phyloP scores from a whole-genome alignment of 805 yeast genomes.

The Saccharomycopsis schoenii region DNA sequence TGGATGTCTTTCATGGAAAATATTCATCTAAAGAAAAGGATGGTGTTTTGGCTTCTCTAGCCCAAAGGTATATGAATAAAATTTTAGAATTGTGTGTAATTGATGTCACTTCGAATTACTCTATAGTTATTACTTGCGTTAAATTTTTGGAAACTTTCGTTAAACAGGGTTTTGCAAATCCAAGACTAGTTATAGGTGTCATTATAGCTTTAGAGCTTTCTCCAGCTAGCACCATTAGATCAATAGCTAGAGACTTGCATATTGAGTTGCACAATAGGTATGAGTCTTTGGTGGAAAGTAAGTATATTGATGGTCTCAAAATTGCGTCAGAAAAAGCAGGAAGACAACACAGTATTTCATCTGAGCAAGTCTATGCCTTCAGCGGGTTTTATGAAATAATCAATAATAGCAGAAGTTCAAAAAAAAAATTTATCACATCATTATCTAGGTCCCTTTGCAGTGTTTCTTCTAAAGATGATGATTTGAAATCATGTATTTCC shows the following conservation, averaged over 20 bases:
- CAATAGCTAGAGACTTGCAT: constrained; percentile 44
- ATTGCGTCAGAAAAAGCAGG: constrained; percentile 32
- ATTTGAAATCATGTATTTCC: constrained; percentile 15
- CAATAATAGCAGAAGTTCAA: constrained; percentile 29
- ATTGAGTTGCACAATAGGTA: constrained; percentile 49
- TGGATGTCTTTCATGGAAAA: constrained; percentile 46
- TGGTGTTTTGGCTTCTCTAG: constrained; percentile 65
- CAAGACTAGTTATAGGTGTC: constrained; percentile 58
- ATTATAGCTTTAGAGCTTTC: constrained; percentile 62
- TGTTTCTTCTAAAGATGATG: constrained; percentile 23
- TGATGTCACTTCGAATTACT: constrained; percentile 29
- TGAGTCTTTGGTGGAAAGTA: constrained; percentile 60
- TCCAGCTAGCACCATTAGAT: constrained; percentile 31
- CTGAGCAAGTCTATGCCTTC: constrained; percentile 21
- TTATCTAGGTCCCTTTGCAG: constrained; percentile 26
- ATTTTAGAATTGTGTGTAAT: constrained; percentile 41
- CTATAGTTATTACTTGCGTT: constrained; percentile 32
- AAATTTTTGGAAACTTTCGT: constrained; percentile 46
- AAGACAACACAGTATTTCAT: constrained; percentile 20
- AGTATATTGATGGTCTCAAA: constrained; percentile 53
- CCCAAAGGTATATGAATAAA: constrained; percentile 46
- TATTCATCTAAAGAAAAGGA: constrained; percentile 41
- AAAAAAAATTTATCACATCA: constrained; percentile 32
- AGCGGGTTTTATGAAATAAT: constrained; percentile 34
- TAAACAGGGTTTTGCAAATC: constrained; percentile 64